Evolutionary conservation across 164 flowering plant species (phyloP), one percentile per base, ranked within the genome.

Genomic region (Kingdonia uniflora): DNA sequence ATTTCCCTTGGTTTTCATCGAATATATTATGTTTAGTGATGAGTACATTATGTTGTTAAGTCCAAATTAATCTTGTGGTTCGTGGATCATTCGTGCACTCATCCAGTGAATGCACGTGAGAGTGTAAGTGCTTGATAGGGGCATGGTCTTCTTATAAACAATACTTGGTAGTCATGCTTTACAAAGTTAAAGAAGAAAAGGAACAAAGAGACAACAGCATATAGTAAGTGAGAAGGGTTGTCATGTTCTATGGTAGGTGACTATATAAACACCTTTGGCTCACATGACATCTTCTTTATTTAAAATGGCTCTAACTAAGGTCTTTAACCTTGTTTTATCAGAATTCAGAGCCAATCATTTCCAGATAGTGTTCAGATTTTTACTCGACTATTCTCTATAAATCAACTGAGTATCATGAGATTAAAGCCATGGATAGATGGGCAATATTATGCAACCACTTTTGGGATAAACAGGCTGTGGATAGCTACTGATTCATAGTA

Each of bases 251-350:
- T 66, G 65, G 74, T 56, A 63, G 69, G 74, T 68, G 74, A 65
- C 66, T 52, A 60, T 53, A 52, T 73, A 68, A 70, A 69, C 71
- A 65, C 75, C 58, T 59, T 59, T 54, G 69, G 38, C 51, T 63
- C 63, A 64, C 67, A 55, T 44, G 63, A 55, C 64, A 42, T 41
- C 53, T 63, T 54, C 56, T 57, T 35, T 42, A 58, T 52, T 55
- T 20, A 51, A 58, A 59, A 61, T 56, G 60, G 37, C 11, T 35
- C 12, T 24, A 49, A 25, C 12, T 26, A 37, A 60, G 40, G 59
- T 52, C 56, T 50, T 65, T 56, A 59, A 24, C 61, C 42, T 56
- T 62, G 56, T 51, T 67, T 74, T 42, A 58, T 65, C 55, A 67
- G 59, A 62, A 56, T 65, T 56, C 63, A 52, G 4, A 5, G n/a